Evolutionary conservation across 73 alveolate genomes (phyloP), one percentile per base, ranked within the genome.

Genomic region (Paramecium tetraurelia): DNA sequence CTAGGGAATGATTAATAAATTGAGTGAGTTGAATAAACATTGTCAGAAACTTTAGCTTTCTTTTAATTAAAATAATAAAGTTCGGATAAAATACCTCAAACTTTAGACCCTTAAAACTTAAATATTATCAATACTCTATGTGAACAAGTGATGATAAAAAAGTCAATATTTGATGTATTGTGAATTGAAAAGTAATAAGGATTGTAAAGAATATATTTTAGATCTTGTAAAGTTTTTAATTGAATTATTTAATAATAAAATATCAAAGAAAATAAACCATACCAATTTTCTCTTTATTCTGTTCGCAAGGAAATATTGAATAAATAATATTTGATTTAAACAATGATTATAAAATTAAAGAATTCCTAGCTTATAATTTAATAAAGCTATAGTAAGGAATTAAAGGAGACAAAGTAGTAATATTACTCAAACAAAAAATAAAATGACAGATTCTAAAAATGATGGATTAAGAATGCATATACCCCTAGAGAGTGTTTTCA

Each of bases 391-490:
- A 48, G 27, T 18, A 48, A 48, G 59, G 59, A 14, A 14, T 16
- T 4, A 48, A 48, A 16, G 59, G 16, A 48, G 59, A 9, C n/a
- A n/a, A n/a, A n/a, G n/a, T 35, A 35, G 1, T 9, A 48, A 63
- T 12, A 86, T 86, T n/a, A 44, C 63, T 1, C 46, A 83, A n/a
- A 86, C 43, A 7, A 68, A 63, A 9, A 40, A 36, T 63, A 68
- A 86, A 50, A 63, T 86, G 59, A 86, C 93, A 14, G 93, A 86
- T 86, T 41, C 57, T 2, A 86, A 86, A 10, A 89, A 86, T 68
- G 93, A 86, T 86, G 93, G 93, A 40, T 68, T 86, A 63, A 86
- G 89, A 68, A 86, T 86, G 93, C 89, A 77, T 6, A 36, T 68
- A 20, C 93, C 93, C 18, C 58, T 48, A 33, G 88, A 63, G 1